These are phyloP conservation scores for Puccinia coronata DNA, from an alignment of 1,284 basidiomycete species.

Conservation along the genomic window DNA sequence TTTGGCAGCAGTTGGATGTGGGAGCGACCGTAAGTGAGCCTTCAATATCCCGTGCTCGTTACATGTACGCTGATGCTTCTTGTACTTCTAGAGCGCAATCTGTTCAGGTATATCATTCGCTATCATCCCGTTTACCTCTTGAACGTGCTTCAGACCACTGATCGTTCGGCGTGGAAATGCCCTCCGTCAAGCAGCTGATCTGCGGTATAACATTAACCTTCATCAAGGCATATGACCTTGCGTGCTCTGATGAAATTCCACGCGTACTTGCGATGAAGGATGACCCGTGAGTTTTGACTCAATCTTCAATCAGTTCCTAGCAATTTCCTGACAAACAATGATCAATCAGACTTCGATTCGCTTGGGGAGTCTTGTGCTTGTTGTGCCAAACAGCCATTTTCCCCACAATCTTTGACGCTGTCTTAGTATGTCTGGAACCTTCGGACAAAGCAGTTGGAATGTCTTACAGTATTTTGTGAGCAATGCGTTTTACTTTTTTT, in stretches of 20 bases:
- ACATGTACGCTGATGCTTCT: neutral
- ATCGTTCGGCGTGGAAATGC: neutral
- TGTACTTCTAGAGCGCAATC: neutral
- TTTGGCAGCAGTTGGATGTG: neutral
- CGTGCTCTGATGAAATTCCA: neutral
- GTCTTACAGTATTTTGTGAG: conserved; percentile 17
- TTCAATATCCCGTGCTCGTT: neutral
- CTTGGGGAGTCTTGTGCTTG: conserved; percentile 1
- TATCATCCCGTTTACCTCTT: neutral
- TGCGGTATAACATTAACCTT: conserved; percentile 3
- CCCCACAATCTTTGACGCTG: conserved; percentile 4
- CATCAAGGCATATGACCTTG: conserved; percentile 16
- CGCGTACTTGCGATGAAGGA: neutral
- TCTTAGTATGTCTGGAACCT: neutral
- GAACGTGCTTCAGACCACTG: neutral
- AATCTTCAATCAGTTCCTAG: neutral
- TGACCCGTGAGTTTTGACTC: conserved; percentile 33
- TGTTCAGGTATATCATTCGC: conserved; percentile 7
- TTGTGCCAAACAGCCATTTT: conserved; percentile 34
- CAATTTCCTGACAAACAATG: neutral
- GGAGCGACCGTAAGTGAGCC: neutral
- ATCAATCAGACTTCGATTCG: neutral
- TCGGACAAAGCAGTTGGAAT: neutral
- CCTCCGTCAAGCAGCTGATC: neutral
- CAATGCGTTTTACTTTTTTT: neutral